Evolutionary conservation across 768 basidiomycete genomes (phyloP).

Genomic region (Cyclocybe cylindracea): DNA sequence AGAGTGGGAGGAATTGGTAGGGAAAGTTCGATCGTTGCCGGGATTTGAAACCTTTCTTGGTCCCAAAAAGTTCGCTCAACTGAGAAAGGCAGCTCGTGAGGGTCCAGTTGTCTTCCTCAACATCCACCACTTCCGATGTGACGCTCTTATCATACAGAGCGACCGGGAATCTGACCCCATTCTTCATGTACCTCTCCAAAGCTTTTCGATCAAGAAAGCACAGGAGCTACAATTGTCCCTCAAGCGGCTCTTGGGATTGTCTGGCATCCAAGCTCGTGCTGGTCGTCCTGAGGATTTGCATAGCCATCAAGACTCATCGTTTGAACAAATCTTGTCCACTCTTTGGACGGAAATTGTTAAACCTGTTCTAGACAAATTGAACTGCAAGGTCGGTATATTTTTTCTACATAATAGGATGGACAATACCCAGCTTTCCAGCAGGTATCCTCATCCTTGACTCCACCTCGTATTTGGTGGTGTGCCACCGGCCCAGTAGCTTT

Average conservation of each 20-base stretch:
- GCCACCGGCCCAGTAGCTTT: slow-evolving; percentile 25
- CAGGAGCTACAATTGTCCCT: neutral
- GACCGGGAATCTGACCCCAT: too few relatives aligned
- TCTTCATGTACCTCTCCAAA: too few relatives aligned
- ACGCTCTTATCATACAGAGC: slow-evolving; percentile 15
- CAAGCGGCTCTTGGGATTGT: too few relatives aligned
- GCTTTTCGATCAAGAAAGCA: neutral
- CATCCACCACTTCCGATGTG: slow-evolving; percentile 9
- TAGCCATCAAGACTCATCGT: too few relatives aligned
- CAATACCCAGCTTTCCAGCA: neutral
- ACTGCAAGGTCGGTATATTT: neutral
- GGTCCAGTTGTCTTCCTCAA: slow-evolving; percentile 22
- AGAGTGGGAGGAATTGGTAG: slow-evolving; percentile 14
- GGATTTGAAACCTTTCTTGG: slow-evolving; percentile 19
- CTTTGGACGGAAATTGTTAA: too few relatives aligned
- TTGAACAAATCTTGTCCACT: too few relatives aligned
- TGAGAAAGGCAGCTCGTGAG: slow-evolving; percentile 10
- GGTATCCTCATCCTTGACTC: neutral
- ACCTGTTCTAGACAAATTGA: neutral
- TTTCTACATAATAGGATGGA: neutral
- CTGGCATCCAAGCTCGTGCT: too few relatives aligned
- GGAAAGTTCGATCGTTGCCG: slow-evolving; percentile 5
- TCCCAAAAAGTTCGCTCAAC: slow-evolving; percentile 7
- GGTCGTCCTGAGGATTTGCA: too few relatives aligned
- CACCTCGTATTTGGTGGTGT: slow-evolving; percentile 26